phyloP scores from a whole-genome alignment of 768 basidiomycete genomes.

The Tylopilus balloui region DNA sequence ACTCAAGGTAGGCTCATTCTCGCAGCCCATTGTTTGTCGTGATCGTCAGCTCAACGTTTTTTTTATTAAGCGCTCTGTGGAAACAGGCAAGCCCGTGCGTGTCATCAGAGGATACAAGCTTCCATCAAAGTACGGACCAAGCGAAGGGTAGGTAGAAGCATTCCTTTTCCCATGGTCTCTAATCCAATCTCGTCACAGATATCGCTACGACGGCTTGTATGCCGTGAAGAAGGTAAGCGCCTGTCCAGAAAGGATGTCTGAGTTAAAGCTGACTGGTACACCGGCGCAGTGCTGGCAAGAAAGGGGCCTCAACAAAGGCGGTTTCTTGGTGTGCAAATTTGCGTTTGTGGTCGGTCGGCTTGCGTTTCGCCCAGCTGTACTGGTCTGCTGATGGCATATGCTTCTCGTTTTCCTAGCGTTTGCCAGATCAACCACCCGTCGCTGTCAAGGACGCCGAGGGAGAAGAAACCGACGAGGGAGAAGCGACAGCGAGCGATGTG shows the following conservation, averaged over 20 bases:
- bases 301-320: constrained; percentile 60
- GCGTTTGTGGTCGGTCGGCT: constrained; percentile 61
- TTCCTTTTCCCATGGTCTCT: neutral
- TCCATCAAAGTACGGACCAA: constrained; percentile 68
- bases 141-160: constrained; percentile 53
- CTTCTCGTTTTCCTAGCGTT: constrained; percentile 15
- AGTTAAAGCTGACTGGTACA: neutral
- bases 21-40: neutral
- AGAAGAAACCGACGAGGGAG: constrained; percentile 3
- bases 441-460: constrained; percentile 19
- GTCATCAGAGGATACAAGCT: constrained; percentile 78
- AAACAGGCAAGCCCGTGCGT: constrained; percentile 77
- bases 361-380: neutral
- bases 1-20: constrained; percentile 43
- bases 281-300: constrained; percentile 64
- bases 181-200: constrained; percentile 39
- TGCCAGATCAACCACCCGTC: constrained; percentile 22
- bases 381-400: neutral
- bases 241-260: neutral
- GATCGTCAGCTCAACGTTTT: neutral
- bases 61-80: constrained; percentile 55
- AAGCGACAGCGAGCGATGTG: neutral
- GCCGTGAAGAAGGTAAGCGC: constrained; percentile 59
- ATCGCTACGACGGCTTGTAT: constrained; percentile 91
- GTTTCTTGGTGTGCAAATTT: constrained; percentile 81